These are phyloP conservation scores for Fomitiporia mediterranea DNA, from an alignment of 1,284 basidiomycete genomes.

Conservation along the genomic window DNA sequence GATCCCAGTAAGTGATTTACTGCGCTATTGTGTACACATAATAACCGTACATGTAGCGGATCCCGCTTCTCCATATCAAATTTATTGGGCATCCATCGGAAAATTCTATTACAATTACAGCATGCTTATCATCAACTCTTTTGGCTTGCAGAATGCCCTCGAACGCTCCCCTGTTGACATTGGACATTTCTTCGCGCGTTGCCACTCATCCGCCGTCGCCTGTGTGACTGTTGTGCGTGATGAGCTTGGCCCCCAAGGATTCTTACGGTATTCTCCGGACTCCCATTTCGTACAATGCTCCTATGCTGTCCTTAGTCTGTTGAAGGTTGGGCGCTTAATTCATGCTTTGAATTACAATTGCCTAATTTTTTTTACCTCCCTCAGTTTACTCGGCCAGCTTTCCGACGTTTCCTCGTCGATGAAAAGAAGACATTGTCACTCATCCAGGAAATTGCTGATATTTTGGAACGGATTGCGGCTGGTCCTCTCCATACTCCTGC, in stretches of 20 bases:
- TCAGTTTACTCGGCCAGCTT: conserved; percentile 77
- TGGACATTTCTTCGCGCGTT: conserved; percentile 83
- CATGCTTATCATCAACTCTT: conserved; percentile 87
- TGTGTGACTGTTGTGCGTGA: conserved; percentile 72
- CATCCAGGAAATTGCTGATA: conserved; percentile 76
- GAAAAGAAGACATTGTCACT: conserved; percentile 68
- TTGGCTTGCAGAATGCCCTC: conserved; percentile 90
- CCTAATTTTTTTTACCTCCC: conserved; percentile 20
- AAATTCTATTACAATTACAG: conserved; percentile 84
- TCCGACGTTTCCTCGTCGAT: conserved; percentile 70
- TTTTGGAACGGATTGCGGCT: conserved; percentile 70
- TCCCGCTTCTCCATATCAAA: conserved; percentile 19
- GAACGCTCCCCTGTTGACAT: conserved; percentile 73
- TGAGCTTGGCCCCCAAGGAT: conserved; percentile 69
- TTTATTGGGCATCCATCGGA: conserved; percentile 53
- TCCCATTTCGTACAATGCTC: conserved; percentile 89
- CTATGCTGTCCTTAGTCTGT: conserved; percentile 81
- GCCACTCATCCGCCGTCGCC: conserved; percentile 70
- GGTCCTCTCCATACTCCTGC: conserved; percentile 79
- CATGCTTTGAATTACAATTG: too few species aligned
- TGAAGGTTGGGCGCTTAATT: conserved; percentile 83
- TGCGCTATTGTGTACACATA: background rate
- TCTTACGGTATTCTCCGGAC: conserved; percentile 83
- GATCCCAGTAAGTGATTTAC: conserved; percentile 7
- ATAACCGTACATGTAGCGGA: background rate